Evolutionary conservation across 176 grass and related monocot species (phyloP).

Genomic region (Oryza officinalis): DNA sequence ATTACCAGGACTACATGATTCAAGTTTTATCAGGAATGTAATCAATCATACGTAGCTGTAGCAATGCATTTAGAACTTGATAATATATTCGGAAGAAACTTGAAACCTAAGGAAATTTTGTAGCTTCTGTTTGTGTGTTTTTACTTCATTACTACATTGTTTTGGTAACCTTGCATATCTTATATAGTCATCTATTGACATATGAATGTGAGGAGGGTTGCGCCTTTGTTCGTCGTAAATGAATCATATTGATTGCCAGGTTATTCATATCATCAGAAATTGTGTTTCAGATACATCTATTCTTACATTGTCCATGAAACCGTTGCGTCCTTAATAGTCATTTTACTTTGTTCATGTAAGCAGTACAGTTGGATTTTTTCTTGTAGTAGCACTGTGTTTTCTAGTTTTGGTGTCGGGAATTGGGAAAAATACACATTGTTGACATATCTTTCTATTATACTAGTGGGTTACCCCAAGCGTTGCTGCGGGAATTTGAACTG

Average conservation of each 20-base stretch:
- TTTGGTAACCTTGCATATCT: background rate
- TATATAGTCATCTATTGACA: slow-evolving; percentile 25
- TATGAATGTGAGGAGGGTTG: background rate
- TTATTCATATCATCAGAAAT: slow-evolving; percentile 4
- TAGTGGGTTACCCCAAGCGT: background rate
- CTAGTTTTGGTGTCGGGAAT: background rate
- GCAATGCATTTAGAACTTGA: background rate
- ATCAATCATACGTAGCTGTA: background rate
- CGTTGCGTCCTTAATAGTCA: background rate
- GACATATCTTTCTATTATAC: background rate
- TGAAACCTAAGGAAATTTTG: background rate
- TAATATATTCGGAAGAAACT: background rate
- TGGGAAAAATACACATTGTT: background rate
- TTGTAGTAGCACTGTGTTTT: slow-evolving; percentile 7
- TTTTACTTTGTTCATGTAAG: background rate
- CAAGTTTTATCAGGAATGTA: background rate
- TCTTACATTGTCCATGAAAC: slow-evolving; percentile 6
- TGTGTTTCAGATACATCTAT: background rate
- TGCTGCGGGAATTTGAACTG: no score
- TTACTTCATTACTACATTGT: background rate
- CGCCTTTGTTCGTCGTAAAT: background rate
- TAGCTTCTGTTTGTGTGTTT: background rate
- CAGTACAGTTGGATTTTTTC: background rate
- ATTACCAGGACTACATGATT: background rate
- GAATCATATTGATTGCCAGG: slow-evolving; percentile 21